Percentiles rank a stretch among this genome's conserved stretches.
phyloP scores from a whole-genome alignment of 1,139 yeast genomes.

The Taphrina betulina region DNA sequence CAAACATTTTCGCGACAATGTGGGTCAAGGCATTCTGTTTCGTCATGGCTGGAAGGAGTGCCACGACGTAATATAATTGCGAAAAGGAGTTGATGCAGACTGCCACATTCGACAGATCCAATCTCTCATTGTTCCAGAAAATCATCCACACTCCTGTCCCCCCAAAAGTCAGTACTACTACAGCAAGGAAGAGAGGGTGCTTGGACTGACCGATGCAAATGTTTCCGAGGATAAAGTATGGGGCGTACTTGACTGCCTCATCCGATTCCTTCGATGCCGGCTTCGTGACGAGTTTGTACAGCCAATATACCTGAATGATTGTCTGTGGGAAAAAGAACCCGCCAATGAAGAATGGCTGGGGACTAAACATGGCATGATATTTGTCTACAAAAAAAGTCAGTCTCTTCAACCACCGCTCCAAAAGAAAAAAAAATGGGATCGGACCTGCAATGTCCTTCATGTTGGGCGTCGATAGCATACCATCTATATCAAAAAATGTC shows the following conservation, averaged over 20 bases:
- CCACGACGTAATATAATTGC: constrained; percentile 23
- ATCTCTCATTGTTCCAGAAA: constrained; percentile 26
- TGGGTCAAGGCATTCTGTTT: constrained; percentile 22
- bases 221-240: constrained; percentile 26
- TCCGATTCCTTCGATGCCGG: not conserved
- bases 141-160: constrained; percentile 21
- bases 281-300: constrained; percentile 19
- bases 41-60: constrained; percentile 20
- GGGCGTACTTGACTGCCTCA: constrained; percentile 22
- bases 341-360: constrained; percentile 27
- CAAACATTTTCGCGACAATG: constrained; percentile 32
- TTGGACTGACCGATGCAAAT: constrained; percentile 28
- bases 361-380: constrained; percentile 29
- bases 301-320: constrained; percentile 23
- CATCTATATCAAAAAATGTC: constrained; percentile 14
- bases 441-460: constrained; percentile 31
- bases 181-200: too few species aligned
- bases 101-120: constrained; percentile 17
- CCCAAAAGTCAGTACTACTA: too few species aligned
- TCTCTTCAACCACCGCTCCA: too few species aligned
- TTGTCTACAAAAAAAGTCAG: not conserved
- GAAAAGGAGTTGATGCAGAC: constrained; percentile 30
- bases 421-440: too few species aligned
- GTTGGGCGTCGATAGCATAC: constrained; percentile 25
- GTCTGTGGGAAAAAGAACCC: constrained; percentile 28